These are phyloP conservation scores for Mariannaea elegans DNA, from an alignment of 2,329 filamentous ascomycete genomes.

Conservation along the genomic window DNA sequence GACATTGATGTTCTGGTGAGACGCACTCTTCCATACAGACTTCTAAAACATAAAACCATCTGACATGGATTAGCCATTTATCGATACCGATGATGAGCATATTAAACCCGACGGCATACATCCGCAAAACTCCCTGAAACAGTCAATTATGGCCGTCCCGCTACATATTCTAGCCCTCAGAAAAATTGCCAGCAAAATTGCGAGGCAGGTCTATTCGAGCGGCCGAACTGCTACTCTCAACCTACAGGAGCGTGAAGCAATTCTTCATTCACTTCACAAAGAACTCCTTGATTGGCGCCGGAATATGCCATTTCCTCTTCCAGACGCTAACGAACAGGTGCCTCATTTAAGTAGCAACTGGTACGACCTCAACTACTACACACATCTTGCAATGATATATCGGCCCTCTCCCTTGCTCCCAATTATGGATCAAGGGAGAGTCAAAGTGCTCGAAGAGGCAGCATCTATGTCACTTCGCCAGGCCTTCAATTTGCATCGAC, in stretches of 20 bases:
- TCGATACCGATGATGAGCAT: slow-evolving; percentile 47
- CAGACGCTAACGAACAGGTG: slow-evolving; percentile 48
- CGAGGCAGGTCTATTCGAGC: slow-evolving; percentile 48
- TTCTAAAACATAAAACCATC: too few relatives aligned
- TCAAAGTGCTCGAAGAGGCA: slow-evolving; percentile 50
- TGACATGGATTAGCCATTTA: slow-evolving; percentile 44
- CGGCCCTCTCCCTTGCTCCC: slow-evolving; percentile 54
- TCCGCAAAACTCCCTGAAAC: slow-evolving; percentile 40
- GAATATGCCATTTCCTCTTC: slow-evolving; percentile 54
- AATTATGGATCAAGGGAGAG: slow-evolving; percentile 44
- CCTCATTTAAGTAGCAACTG: slow-evolving; percentile 54
- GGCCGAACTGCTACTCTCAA: slow-evolving; percentile 24
- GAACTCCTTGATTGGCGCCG: slow-evolving; percentile 55
- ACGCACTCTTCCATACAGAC: not conserved
- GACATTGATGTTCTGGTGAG: slow-evolving; percentile 53
- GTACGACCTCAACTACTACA: slow-evolving; percentile 60
- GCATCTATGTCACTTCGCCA: slow-evolving; percentile 54
- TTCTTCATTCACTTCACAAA: slow-evolving; percentile 47
- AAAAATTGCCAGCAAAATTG: slow-evolving; percentile 52
- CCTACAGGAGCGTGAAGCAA: slow-evolving; percentile 42
- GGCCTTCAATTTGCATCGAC: slow-evolving; percentile 48
- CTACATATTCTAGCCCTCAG: slow-evolving; percentile 53
- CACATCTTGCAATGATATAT: slow-evolving; percentile 55
- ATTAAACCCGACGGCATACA: slow-evolving; percentile 35
- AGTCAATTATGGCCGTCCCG: slow-evolving; percentile 50